Conservation (phyloP, 371 early-diverging fungal genomes). For the Syncephalis plumigaleata region DNA sequence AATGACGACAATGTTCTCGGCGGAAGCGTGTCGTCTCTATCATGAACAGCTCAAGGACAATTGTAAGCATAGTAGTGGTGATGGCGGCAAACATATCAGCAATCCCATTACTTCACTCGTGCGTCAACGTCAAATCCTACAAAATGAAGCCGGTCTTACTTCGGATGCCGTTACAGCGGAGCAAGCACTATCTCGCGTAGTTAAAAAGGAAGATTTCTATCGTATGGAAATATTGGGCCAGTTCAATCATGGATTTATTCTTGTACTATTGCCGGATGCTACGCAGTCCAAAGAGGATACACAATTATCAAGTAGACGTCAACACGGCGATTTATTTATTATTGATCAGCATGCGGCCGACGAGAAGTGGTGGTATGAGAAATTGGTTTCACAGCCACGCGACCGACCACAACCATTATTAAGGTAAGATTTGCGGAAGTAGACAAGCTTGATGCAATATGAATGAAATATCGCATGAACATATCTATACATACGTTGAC, state of each 20-base stretch:
- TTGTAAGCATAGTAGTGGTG: too few relatives aligned
- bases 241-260: constrained; percentile 96
- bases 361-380: constrained; percentile 96
- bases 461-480: not conserved
- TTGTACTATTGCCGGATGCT: constrained; percentile 17
- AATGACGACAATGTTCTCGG: not conserved
- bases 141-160: too few relatives aligned
- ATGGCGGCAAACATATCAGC: too few relatives aligned
- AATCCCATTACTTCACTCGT: too few relatives aligned
- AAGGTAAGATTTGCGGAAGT: too few relatives aligned
- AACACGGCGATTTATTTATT: constrained; percentile 58
- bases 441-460: not conserved
- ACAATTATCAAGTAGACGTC: too few relatives aligned
- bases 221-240: constrained; percentile 86
- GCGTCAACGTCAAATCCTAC: too few relatives aligned
- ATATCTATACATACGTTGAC: too few relatives aligned
- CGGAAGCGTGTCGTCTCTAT: too few relatives aligned
- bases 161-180: constrained; percentile 26
- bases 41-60: too few relatives aligned
- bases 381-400: constrained; percentile 32
- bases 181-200: constrained; percentile 31
- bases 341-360: constrained; percentile 98
- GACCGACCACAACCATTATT: constrained; percentile 52
- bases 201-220: constrained; percentile 67
- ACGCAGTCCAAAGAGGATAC: not conserved